These are phyloP conservation scores for Pseudogymnoascus pannorum DNA, from an alignment of 2,329 filamentous ascomycete genomes.

Conservation along the genomic window DNA sequence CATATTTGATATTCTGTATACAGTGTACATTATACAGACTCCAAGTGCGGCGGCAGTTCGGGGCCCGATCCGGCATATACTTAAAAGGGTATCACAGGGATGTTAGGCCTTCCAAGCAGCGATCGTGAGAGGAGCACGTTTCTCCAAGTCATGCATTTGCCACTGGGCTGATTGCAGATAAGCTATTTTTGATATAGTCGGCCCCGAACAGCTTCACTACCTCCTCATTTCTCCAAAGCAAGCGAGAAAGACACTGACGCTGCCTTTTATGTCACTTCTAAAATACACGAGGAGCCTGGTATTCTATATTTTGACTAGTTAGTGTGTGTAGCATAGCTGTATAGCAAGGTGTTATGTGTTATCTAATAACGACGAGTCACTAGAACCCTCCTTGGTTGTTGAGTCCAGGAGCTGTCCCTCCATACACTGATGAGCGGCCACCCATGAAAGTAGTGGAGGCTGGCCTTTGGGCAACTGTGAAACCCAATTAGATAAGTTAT, in stretches of 20 bases:
- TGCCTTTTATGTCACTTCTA: neutral
- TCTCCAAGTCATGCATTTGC: neutral
- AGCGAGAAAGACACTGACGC: neutral
- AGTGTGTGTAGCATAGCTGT: neutral
- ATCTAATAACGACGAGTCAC: neutral
- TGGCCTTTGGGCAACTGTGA: conserved; percentile 8
- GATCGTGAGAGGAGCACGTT: neutral
- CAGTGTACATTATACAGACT: too few relatives aligned
- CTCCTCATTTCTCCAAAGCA: neutral
- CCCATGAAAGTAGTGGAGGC: neutral
- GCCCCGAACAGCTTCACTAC: neutral
- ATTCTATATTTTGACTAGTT: neutral
- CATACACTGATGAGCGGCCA: neutral
- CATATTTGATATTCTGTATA: neutral
- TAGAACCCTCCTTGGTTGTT: neutral
- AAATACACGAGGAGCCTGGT: neutral
- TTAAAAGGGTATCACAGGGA: neutral
- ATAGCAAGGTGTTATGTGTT: neutral
- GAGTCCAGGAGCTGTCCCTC: neutral
- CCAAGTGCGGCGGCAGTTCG: too few relatives aligned
- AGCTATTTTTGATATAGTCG: neutral
- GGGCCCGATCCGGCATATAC: neutral
- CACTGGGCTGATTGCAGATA: neutral
- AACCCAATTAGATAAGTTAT: neutral
- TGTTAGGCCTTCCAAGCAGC: neutral